Percentiles rank a stretch among this genome's conserved stretches.
Conservation (phyloP, 345 rosid species). For the Erucastrum elatum region DNA sequence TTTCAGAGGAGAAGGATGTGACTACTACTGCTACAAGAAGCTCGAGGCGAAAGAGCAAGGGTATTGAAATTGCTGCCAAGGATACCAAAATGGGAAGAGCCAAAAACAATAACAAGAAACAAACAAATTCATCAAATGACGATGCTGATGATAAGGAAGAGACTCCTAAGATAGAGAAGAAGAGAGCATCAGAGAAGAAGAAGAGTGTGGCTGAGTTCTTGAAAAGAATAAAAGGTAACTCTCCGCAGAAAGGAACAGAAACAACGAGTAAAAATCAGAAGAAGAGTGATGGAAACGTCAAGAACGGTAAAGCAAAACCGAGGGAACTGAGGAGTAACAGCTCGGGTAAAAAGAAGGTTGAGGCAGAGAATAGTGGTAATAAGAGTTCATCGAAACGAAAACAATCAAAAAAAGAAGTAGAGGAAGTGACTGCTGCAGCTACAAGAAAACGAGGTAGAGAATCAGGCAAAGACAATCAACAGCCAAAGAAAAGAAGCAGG, state of each 20-base stretch:
- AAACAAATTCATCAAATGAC: conserved; percentile 7
- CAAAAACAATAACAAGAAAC: conserved; percentile 21
- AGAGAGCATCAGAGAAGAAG: conserved; percentile 41
- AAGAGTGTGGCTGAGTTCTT: conserved; percentile 67
- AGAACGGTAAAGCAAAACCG: conserved; percentile 47
- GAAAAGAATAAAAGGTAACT: conserved; percentile 62
- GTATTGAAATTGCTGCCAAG: not conserved
- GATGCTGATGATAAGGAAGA: conserved; percentile 34
- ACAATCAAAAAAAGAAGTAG: conserved; percentile 46
- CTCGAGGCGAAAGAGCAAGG: conserved; percentile 56
- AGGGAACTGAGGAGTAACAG: conserved; percentile 41
- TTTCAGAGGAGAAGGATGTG: conserved; percentile 47
- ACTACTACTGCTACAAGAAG: conserved; percentile 50
- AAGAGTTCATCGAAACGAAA: conserved; percentile 41
- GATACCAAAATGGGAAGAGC: conserved; percentile 17
- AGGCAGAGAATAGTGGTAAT: conserved; percentile 39
- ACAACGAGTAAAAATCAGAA: conserved; percentile 34
- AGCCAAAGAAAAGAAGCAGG: conserved; percentile 45
- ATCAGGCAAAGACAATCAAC: conserved; percentile 30
- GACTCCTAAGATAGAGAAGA: conserved; percentile 38
- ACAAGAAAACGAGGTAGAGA: conserved; percentile 59
- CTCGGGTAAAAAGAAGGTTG: conserved; percentile 37
- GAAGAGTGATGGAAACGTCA: conserved; percentile 35
- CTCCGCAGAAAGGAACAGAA: conserved; percentile 42
- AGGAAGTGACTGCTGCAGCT: conserved; percentile 10